These are phyloP conservation scores for Mucor indicus DNA, from an alignment of 371 early-diverging fungal genomes.

Conservation along the genomic window DNA sequence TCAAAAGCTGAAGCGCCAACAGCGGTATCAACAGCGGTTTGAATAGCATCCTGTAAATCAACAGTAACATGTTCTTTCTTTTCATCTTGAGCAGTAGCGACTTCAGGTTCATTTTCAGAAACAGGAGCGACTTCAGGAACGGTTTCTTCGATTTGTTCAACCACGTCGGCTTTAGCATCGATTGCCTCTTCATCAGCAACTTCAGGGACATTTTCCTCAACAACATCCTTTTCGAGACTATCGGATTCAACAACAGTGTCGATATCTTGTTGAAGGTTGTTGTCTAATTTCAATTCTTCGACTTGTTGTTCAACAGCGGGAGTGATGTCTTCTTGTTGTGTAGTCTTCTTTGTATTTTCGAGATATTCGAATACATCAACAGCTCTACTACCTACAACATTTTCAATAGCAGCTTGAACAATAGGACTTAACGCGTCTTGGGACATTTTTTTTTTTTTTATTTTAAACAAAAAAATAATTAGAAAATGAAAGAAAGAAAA, in stretches of 20 bases:
- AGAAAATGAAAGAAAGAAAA: constrained; percentile 5
- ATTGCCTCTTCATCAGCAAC: constrained; percentile 6
- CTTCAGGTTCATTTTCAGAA: constrained; percentile 1
- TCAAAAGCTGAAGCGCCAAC: constrained; percentile 11
- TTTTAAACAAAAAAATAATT: constrained; percentile 3
- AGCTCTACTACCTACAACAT: constrained; percentile 20
- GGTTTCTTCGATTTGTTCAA: constrained; percentile 7
- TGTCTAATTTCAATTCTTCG: background rate
- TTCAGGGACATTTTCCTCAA: background rate
- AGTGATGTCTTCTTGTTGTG: too few relatives aligned
- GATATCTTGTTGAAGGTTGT: too few relatives aligned
- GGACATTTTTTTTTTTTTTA: constrained; percentile 10
- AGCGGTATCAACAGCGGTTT: constrained; percentile 12
- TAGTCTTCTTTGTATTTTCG: constrained; percentile 2
- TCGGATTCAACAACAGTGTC: background rate
- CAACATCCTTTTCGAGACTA: background rate
- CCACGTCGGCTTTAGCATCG: constrained; percentile 5
- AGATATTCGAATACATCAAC: constrained; percentile 25
- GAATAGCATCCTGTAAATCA: constrained; percentile 14
- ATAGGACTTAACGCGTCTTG: constrained; percentile 14
- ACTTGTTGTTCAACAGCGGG: constrained; percentile 1
- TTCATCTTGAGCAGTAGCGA: constrained; percentile 6
- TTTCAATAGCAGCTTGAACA: constrained; percentile 28
- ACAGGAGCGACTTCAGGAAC: constrained; percentile 10
- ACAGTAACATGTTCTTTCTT: background rate